Evolutionary conservation across 2,329 filamentous ascomycete genomes (phyloP), one percentile per base, ranked within the genome.

Genomic region (Fusarium nodosum): DNA sequence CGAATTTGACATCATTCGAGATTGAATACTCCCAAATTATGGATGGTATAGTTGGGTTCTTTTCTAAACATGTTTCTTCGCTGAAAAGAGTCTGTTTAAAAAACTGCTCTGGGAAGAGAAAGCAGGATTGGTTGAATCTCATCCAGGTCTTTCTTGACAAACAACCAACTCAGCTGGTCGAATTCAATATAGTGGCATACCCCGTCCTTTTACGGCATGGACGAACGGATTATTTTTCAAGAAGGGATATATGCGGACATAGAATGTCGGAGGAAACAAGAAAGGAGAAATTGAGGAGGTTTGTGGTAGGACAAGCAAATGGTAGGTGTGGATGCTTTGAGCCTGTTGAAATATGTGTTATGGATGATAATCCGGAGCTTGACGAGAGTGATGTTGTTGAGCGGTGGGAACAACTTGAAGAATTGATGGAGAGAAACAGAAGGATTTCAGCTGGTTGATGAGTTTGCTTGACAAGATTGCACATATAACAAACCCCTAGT

Each of bases 351-450:
- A 34, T 47, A 3, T 15, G 13, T 11, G 53, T 15, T 2, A 4
- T 12, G 2, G 57, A 50, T 7, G 4, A 11, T 12, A n/a, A 50
- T 24, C 16, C 30, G 0, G 54, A 60, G 1, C 57, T 60, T 50
- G 57, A 60, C 7, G 57, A 60, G 24, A 20, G 42, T 44, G 57
- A 60, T 38, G 54, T 50, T 12, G 5, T 30, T n/a, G 34, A 57
- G 6, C 4, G 26, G 3, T 59, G 57, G 57, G 8, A 22, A 9
- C 20, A 36, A 4, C 18, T 60, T 18, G 30, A 59, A 8, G 16
- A 26, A 3, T 24, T 60, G 18, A 13, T 60, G 34, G 54, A 42
- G 8, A 26, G 22, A 7, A 60, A 59, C 15, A 44, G 36, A 15
- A n/a, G 9, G 20, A 26, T 6, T 5, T 6, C 2, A 3, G 15